Base-by-base conservation (phyloP, 2,329 filamentous ascomycete genomes). In the Penicillium polonicum region DNA sequence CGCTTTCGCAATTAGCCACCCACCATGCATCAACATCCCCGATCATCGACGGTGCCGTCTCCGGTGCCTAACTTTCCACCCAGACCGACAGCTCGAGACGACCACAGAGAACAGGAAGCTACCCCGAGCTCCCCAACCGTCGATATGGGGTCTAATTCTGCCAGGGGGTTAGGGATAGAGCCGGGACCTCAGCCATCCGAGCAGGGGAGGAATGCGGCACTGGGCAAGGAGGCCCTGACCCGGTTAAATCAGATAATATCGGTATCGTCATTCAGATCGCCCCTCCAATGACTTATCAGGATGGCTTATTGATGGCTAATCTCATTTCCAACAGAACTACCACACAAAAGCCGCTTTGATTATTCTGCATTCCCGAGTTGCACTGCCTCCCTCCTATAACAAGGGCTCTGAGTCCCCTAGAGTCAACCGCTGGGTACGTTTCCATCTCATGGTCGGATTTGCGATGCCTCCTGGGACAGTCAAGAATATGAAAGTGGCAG, bases 231-330 rank as follows among this genome's bases (percentile, higher is more conserved):
- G 65, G 85, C 86, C 5, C 78, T 88, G 72, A 85, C 83, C 76
- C 94, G 94, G 79, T 82, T 97, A 66, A 94, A 95, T 74, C 92
- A 96, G 78, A 94, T 97, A 70, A 88, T 97, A 68, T 91, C 94
- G 84, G 92, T 95, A 79, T 60, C 78, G 43, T 33, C 35, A 29
- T 41, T 17, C 31, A 42, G 27, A 38, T 39, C 29, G 25, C 29
- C 15, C 54, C 48, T 51, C 51, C 19, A n/a, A 42, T 29, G 31
- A 27, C 21, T 29, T 48, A 48, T 17, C 33, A 5, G 48, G 33
- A n/a, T 57, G 61, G 57, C 19, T 43, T 27, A 62, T 72, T 73
- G 65, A 70, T 64, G 25, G 15, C 68, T 35, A 13, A 56, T 45
- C 5, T 31, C 51, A 6, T 50, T 36, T 10, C 9, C 12, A 54